Conservation (phyloP, 2,329 filamentous ascomycete species). For the Fusarium veterinarium region DNA sequence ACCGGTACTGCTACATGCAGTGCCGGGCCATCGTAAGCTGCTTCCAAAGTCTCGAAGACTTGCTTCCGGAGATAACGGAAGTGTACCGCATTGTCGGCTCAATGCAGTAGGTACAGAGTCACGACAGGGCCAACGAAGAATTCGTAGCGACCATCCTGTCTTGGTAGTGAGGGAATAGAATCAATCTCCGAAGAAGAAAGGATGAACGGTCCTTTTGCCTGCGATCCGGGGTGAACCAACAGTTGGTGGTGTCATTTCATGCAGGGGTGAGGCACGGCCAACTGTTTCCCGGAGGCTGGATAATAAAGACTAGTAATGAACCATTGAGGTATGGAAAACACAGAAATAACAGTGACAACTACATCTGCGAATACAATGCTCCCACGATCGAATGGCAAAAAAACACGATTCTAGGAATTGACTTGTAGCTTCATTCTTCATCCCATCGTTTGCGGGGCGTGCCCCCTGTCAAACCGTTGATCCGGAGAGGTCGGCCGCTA, state of each 20-base stretch:
- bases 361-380: fast-evolving
- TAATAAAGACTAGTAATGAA: background rate
- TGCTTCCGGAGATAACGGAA: background rate
- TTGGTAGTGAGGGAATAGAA: background rate
- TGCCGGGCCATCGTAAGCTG: background rate
- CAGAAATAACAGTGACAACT: fast-evolving
- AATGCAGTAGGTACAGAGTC: background rate
- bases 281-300: background rate
- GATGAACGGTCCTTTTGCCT: background rate
- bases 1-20: background rate
- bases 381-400: fast-evolving
- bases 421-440: background rate
- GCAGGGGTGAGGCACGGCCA: background rate
- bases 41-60: background rate
- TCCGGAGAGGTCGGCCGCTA: background rate
- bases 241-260: background rate
- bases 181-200: background rate
- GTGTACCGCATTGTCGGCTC: background rate
- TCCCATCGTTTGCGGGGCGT: background rate
- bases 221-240: background rate
- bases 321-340: background rate
- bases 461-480: background rate
- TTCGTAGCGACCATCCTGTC: background rate
- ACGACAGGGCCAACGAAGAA: background rate
- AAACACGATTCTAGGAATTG: fast-evolving